These are phyloP conservation scores for Anastatica hierochuntica DNA, from an alignment of 345 rosid genomes.

Conservation along the genomic window DNA sequence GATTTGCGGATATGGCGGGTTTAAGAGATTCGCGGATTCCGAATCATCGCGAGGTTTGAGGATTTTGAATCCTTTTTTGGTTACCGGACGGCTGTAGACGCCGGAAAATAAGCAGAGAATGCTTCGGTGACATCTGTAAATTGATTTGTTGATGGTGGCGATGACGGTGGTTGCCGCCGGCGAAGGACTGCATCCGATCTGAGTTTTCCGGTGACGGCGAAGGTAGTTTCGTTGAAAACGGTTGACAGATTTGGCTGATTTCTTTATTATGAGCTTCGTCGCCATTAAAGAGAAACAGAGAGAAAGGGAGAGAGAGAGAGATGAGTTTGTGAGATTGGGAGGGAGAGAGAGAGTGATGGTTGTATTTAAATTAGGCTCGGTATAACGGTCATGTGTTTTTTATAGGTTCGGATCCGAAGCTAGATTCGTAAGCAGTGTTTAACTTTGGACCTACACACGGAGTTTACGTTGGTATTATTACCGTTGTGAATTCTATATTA, in stretches of 20 bases:
- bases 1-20: not conserved
- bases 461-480: slow-evolving; percentile 28
- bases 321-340: slow-evolving; percentile 1
- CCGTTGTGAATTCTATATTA: slow-evolving; percentile 27
- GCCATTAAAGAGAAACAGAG: slow-evolving; percentile 38
- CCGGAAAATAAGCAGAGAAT: slow-evolving; percentile 57
- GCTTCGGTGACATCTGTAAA: slow-evolving; percentile 52
- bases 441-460: slow-evolving; percentile 22
- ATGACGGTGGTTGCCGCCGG: slow-evolving; percentile 36
- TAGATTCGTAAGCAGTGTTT: slow-evolving; percentile 13
- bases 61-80: slow-evolving; percentile 51
- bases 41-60: slow-evolving; percentile 21
- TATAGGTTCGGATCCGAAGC: slow-evolving; percentile 54
- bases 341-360: not conserved
- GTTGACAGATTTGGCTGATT: slow-evolving; percentile 38
- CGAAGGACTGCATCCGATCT: slow-evolving; percentile 18
- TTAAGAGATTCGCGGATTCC: not conserved
- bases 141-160: slow-evolving; percentile 51
- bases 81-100: slow-evolving; percentile 22
- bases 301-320: slow-evolving; percentile 7
- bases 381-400: slow-evolving; percentile 42
- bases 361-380: slow-evolving; percentile 53
- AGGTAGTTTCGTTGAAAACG: slow-evolving; percentile 22
- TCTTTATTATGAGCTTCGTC: slow-evolving; percentile 38
- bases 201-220: slow-evolving; percentile 30